These are phyloP conservation scores for Leccinum uliginosum DNA, from an alignment of 768 basidiomycete genomes.

Conservation along the genomic window DNA sequence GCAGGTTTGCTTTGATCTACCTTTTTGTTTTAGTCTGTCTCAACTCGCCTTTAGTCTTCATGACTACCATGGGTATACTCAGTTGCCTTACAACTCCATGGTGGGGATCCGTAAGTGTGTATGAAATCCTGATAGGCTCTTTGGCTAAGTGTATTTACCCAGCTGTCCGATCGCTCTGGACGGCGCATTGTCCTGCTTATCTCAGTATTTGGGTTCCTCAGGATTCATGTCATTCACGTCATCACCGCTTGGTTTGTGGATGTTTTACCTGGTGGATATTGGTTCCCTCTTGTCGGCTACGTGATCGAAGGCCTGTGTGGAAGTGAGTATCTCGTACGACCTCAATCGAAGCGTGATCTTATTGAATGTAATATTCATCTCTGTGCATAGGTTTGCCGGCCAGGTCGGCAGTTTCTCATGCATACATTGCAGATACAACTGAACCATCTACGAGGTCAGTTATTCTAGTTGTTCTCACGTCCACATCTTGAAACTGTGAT, in stretches of 20 bases:
- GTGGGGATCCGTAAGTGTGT: slow-evolving; percentile 72
- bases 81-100: slow-evolving; percentile 76
- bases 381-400: slow-evolving; percentile 44
- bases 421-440: slow-evolving; percentile 68
- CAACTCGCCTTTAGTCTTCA: slow-evolving; percentile 44
- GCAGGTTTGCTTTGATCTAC: slow-evolving; percentile 42
- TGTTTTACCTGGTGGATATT: slow-evolving; percentile 73
- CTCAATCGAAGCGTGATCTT: not conserved
- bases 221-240: slow-evolving; percentile 64
- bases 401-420: slow-evolving; percentile 49
- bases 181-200: slow-evolving; percentile 61
- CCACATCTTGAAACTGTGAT: slow-evolving; percentile 2
- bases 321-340: slow-evolving; percentile 39
- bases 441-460: slow-evolving; percentile 49
- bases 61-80: slow-evolving; percentile 64
- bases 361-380: not conserved
- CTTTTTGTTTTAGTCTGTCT: not conserved
- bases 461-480: not conserved
- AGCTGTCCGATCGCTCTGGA: slow-evolving; percentile 79
- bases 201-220: slow-evolving; percentile 54
- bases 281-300: slow-evolving; percentile 67
- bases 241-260: slow-evolving; percentile 56
- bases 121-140: not conserved
- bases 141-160: not conserved
- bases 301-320: slow-evolving; percentile 68